phyloP scores from a whole-genome alignment of 768 basidiomycete species.

The Suillus bovinus region DNA sequence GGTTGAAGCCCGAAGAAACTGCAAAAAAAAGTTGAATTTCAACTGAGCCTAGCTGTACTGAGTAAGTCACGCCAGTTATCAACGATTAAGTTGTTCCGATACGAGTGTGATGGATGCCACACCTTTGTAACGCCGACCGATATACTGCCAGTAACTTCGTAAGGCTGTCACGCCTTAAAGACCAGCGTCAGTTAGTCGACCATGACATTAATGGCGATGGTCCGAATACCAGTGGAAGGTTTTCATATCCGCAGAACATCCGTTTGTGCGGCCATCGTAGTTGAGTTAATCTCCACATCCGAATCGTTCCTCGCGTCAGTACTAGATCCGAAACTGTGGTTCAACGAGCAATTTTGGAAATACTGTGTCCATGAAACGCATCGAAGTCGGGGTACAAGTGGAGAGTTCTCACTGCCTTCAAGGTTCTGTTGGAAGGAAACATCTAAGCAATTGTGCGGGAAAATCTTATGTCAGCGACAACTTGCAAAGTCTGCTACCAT shows the following conservation, averaged over 20 bases:
- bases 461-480: no score
- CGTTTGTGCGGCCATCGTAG: not conserved
- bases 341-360: not conserved
- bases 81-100: not conserved
- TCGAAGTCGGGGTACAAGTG: not conserved
- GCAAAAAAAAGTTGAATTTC: no score
- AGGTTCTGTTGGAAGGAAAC: no score
- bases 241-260: not conserved
- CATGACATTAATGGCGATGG: not conserved
- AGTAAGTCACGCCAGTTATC: not conserved
- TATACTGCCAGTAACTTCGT: not conserved
- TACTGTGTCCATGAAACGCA: not conserved
- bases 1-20: no score
- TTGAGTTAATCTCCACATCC: no score
- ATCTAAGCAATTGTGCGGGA: no score
- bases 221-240: not conserved
- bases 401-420: no score
- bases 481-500: no score
- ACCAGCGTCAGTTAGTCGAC: not conserved
- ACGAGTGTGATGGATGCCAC: not conserved
- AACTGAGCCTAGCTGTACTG: not conserved
- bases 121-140: not conserved
- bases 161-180: not conserved
- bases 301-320: no score
- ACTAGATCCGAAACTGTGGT: no score